Evolutionary conservation across 1,139 yeast genomes (phyloP), one percentile per base, ranked within the genome.

Genomic region (Yamadazyma songkhlaensis): DNA sequence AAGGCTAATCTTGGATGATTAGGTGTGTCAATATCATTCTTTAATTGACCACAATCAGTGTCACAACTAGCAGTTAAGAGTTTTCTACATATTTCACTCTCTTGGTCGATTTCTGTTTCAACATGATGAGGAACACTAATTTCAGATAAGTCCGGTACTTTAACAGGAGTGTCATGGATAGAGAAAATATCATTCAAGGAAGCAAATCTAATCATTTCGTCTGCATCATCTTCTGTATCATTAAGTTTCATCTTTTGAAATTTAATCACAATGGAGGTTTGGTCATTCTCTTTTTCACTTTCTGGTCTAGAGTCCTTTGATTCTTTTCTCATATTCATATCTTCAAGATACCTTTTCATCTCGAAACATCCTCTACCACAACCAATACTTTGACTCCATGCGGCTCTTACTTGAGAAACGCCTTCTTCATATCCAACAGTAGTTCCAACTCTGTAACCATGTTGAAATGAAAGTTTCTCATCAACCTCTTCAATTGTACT

Each of bases 1-100:
- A 79, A 63, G 28, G 58, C 58, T 37, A 77, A 60, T 44, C 83
- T 62, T 28, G 83, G 77, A 50, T 77, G 83, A 46, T 62, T 53
- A 3, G 62, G 60, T 3, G 69, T 65, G 13, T 54, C 56, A 33
- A 68, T 61, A 43, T 68, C 73, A 38, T 48, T 46, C 30, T 55
- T 48, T 44, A 69, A 58, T 35, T 60, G 56, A 3, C 70, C 71
- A 35, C 52, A 50, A 38, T 68, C 72, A 15, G 70, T 67, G 42
- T 69, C 74, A 46, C 74, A 69, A 10, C 64, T 57, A 25, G 55
- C 43, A 45, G 64, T 59, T 46, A 69, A 50, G 6, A 68, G 54
- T 39, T 66, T 65, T 21, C 74, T 53, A 48, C 71, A 67, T 20
- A 53, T 38, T 38, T 69, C 74, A 2, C 73, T 60, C 37, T 52